Evolutionary conservation across 1,284 basidiomycete genomes (phyloP).

Genomic region (Rhodotorula sp.): DNA sequence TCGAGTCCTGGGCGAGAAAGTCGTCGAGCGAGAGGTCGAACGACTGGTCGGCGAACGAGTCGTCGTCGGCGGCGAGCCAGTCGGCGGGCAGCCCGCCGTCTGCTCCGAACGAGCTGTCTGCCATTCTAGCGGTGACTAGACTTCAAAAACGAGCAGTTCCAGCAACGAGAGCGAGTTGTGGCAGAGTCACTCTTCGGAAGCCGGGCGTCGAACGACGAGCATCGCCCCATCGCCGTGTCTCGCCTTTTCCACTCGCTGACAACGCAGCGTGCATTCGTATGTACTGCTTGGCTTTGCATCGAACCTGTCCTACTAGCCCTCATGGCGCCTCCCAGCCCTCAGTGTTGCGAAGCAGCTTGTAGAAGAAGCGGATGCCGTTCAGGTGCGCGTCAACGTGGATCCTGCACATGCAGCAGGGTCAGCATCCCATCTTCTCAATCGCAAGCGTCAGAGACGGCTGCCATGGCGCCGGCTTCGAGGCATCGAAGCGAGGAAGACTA

Average conservation of each 20-base stretch:
- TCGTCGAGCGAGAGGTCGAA: neutral
- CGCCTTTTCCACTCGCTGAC: neutral
- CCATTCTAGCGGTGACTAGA: neutral
- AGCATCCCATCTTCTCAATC: neutral
- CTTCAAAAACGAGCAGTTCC: too few species aligned
- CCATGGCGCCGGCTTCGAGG: too few species aligned
- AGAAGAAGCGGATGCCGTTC: constrained; percentile 54
- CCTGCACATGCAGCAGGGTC: neutral
- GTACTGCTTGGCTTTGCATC: too few species aligned
- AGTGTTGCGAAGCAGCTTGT: constrained; percentile 54
- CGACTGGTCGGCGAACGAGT: neutral
- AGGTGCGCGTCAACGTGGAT: constrained; percentile 51
- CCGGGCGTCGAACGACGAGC: neutral
- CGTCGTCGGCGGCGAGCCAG: neutral
- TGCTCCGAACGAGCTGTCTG: neutral
- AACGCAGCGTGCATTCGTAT: neutral
- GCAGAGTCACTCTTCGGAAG: neutral
- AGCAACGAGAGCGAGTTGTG: neutral
- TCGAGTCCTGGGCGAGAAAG: neutral
- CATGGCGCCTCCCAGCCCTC: constrained; percentile 37
- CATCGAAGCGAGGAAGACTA: too few species aligned
- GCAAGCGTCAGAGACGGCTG: neutral
- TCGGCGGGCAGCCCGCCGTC: neutral
- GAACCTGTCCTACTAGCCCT: neutral
- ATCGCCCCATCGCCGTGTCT: neutral